Evolutionary conservation across 306 rosid species (phyloP).

Genomic region (Amphicarpaea edgeworthii): DNA sequence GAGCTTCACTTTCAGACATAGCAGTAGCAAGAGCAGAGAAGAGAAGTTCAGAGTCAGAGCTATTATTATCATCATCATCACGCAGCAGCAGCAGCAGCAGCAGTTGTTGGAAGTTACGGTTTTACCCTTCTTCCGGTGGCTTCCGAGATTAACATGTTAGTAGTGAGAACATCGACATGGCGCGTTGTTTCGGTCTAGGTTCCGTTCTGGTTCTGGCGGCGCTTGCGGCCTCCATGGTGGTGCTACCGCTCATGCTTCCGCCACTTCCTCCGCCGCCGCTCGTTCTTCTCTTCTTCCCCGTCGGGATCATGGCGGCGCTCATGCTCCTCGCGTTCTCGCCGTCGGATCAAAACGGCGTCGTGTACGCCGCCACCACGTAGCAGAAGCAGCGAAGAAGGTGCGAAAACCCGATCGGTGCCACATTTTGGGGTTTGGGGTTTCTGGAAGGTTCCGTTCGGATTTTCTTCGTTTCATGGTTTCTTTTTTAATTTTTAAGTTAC

Average conservation of each 20-base stretch:
- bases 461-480: background rate
- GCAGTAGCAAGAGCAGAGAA: too few relatives aligned
- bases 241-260: conserved; percentile 70
- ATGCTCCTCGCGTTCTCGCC: conserved; percentile 74
- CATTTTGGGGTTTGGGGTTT: conserved; percentile 38
- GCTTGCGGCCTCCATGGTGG: conserved; percentile 68
- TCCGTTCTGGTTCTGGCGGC: conserved; percentile 56
- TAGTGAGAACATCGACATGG: conserved; percentile 52
- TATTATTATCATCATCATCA: too few relatives aligned
- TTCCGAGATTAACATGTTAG: conserved; percentile 47
- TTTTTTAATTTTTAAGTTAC: conserved; percentile 16
- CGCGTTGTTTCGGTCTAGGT: conserved; percentile 50
- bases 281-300: conserved; percentile 73
- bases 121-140: conserved; percentile 12
- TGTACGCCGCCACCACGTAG: conserved; percentile 4
- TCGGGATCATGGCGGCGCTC: conserved; percentile 80
- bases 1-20: too few relatives aligned
- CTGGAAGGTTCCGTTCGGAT: background rate
- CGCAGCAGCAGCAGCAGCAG: too few relatives aligned
- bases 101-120: conserved; percentile 6
- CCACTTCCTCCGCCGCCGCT: conserved; percentile 85
- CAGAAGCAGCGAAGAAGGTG: background rate
- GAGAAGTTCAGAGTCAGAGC: too few relatives aligned
- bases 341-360: conserved; percentile 47
- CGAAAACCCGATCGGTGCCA: conserved; percentile 3